Percentiles rank a stretch among this genome's conserved stretches.
These are phyloP conservation scores for Fusarium incarnatum DNA, from an alignment of 2,329 filamentous ascomycete genomes.

Conservation along the genomic window DNA sequence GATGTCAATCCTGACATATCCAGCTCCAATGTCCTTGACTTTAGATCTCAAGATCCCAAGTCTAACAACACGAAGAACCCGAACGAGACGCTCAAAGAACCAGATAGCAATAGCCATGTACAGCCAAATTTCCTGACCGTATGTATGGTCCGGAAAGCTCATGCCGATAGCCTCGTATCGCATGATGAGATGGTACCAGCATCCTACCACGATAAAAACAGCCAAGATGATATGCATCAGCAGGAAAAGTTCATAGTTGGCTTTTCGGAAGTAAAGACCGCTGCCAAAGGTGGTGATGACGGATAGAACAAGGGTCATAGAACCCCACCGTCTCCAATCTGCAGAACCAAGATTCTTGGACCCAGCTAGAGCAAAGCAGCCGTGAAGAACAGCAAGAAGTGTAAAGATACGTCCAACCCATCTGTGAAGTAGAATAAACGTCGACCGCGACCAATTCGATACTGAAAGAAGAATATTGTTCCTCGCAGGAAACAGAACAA, in stretches of 20 bases:
- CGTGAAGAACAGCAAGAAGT: conserved; percentile 4
- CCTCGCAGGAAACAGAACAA: conserved; percentile 6
- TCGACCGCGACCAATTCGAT: conserved; percentile 9
- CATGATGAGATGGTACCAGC: conserved; percentile 57
- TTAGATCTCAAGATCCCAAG: conserved; percentile 38
- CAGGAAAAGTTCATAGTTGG: conserved; percentile 60
- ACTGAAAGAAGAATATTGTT: conserved; percentile 12
- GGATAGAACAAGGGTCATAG: neutral
- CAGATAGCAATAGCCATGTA: conserved; percentile 48
- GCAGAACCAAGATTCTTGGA: neutral
- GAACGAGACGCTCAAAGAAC: conserved; percentile 47
- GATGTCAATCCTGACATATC: neutral
- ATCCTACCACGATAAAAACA: conserved; percentile 56
- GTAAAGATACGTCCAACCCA: conserved; percentile 18
- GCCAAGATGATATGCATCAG: conserved; percentile 57
- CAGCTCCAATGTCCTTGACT: conserved; percentile 18
- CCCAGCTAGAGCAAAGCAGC: neutral
- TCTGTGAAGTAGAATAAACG: conserved; percentile 11
- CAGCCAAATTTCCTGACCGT: conserved; percentile 57
- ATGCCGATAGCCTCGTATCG: conserved; percentile 44
- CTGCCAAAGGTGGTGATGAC: conserved; percentile 6
- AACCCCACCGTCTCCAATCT: conserved; percentile 9
- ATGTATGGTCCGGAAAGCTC: conserved; percentile 43
- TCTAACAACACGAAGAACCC: conserved; percentile 37
- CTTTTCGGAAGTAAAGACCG: conserved; percentile 47